Evolutionary conservation across 208 protist genomes (phyloP), one percentile per base, ranked within the genome.

Genomic region (Borovskyia barvae): DNA sequence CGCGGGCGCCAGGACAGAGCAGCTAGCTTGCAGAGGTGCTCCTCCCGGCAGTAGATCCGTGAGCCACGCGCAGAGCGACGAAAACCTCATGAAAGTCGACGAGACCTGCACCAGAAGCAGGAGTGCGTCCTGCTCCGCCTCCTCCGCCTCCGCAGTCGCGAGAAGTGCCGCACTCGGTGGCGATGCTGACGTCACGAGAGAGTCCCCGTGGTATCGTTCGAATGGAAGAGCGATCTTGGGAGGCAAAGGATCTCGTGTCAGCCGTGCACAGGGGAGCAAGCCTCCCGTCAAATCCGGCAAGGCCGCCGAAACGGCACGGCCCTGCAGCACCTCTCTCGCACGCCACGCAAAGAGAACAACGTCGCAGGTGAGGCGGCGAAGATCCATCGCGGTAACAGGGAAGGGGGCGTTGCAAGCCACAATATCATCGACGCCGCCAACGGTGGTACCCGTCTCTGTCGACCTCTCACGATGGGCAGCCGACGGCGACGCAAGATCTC

Each of bases 281-380:
- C 14, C 35, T 15, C 14, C 35, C 14, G 35, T 14, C 14, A n/a
- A n/a, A 14, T 39, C 35, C 8, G 11, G 11, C 35, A 39, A 14
- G 35, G 8, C 35, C 8, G 11, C 11, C 35, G 14, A n/a, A 8
- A 39, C 14, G 35, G 35, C 14, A n/a, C 11, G 14, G 35, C 14
- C 14, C 11, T 39, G 8, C 14, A 14, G 8, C 14, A 51, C 6
- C 4, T 3, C 14, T 39, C 37, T 68, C 3, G 52, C 62, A n/a
- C 9, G 9, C 62, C 52, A 68, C 15, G 53, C 42, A 28, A 68
- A 61, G 22, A 47, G 9, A 0, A 61, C 45, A 5, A 68, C 32
- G 24, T 68, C 43, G 19, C 48, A 33, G 12, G 46, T 68, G n/a
- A n/a, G n/a, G n/a, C n/a, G n/a, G n/a, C n/a, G n/a, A n/a, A n/a